Percentiles rank a stretch among this genome's conserved stretches.
phyloP scores from a whole-genome alignment of 2,329 filamentous ascomycete genomes.

The Tolypocladium nubicola region DNA sequence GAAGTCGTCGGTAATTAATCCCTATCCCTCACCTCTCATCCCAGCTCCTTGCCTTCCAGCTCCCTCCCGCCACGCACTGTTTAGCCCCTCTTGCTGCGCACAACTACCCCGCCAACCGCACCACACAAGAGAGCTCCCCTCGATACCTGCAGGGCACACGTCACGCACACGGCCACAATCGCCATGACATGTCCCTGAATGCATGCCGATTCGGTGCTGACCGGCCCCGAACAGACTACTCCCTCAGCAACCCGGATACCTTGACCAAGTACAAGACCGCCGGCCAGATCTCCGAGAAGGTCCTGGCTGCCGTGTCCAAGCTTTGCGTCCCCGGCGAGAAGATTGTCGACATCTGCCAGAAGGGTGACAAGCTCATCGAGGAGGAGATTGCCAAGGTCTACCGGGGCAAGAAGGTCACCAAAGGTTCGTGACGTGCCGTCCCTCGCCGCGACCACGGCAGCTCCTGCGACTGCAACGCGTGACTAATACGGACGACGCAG shows the following conservation, averaged over 20 bases:
- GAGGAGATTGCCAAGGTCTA: slow-evolving; percentile 94
- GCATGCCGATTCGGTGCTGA: not conserved
- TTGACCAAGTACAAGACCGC: slow-evolving; percentile 99
- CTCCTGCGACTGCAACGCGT: not conserved
- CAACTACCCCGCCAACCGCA: slow-evolving; percentile 7
- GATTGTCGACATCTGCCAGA: slow-evolving; percentile 88
- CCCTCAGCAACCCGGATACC: slow-evolving; percentile 84
- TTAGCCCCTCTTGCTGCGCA: slow-evolving; percentile 11
- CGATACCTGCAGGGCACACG: not conserved
- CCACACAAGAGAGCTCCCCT: not conserved
- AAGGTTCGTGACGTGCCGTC: slow-evolving; percentile 49
- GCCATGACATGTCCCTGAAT: not conserved
- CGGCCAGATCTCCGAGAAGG: slow-evolving; percentile 89
- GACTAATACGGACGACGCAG: slow-evolving; percentile 27
- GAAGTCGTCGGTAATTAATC: slow-evolving; percentile 30
- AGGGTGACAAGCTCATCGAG: slow-evolving; percentile 88
- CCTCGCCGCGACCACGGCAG: not conserved
- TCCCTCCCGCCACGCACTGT: not conserved
- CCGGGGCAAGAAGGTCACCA: slow-evolving; percentile 93
- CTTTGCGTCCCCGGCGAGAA: slow-evolving; percentile 76
- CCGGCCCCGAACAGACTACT: slow-evolving; percentile 53
- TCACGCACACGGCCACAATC: slow-evolving; percentile 3
- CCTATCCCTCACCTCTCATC: not conserved
- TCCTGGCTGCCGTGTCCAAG: slow-evolving; percentile 72
- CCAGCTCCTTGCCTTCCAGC: not conserved